Conservation (phyloP, 257 asterid genomes). For the Salvia miltiorrhiza region DNA sequence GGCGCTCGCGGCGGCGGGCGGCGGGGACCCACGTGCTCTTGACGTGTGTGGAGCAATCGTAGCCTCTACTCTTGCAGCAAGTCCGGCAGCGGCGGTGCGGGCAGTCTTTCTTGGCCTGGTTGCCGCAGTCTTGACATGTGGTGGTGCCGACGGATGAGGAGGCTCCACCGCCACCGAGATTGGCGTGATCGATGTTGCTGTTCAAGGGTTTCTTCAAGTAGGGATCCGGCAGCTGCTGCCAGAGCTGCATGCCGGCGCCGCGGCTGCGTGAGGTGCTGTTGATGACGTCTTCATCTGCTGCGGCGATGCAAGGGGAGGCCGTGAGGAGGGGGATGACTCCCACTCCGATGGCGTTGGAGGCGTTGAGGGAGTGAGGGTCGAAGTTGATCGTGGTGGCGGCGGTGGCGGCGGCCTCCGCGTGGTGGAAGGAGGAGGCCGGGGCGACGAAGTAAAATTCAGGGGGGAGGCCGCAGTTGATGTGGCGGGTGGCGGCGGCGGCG, state of each 20-base stretch:
- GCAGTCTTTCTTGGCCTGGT: constrained; percentile 73
- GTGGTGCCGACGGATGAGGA: constrained; percentile 30
- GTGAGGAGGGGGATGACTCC: constrained; percentile 58
- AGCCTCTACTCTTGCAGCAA: constrained; percentile 63
- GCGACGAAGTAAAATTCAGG: constrained; percentile 67
- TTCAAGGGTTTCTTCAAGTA: constrained; percentile 29
- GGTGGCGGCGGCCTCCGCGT: constrained; percentile 23
- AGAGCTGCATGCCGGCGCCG: constrained; percentile 43
- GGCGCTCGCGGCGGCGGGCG: constrained; percentile 74
- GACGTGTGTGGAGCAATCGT: constrained; percentile 54
- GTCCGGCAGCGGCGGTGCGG: constrained; percentile 54
- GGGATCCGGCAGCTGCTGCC: constrained; percentile 34
- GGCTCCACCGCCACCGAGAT: constrained; percentile 15
- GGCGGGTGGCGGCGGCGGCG: constrained; percentile 33
- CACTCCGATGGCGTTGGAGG: constrained; percentile 26
- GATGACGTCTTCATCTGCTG: constrained; percentile 10
- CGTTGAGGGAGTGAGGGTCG: constrained; percentile 40
- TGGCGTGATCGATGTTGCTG: constrained; percentile 21
- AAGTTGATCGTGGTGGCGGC: constrained; percentile 41
- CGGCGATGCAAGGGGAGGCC: constrained; percentile 38
- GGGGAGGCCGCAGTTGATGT: constrained; percentile 56
- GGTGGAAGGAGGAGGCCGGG: constrained; percentile 52
- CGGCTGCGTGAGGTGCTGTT: constrained; percentile 15
- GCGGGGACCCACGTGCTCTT: constrained; percentile 80
- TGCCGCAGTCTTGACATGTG: constrained; percentile 68